Conservation (phyloP, 2,329 filamentous ascomycete species). For the Pseudohalonectria lignicola region DNA sequence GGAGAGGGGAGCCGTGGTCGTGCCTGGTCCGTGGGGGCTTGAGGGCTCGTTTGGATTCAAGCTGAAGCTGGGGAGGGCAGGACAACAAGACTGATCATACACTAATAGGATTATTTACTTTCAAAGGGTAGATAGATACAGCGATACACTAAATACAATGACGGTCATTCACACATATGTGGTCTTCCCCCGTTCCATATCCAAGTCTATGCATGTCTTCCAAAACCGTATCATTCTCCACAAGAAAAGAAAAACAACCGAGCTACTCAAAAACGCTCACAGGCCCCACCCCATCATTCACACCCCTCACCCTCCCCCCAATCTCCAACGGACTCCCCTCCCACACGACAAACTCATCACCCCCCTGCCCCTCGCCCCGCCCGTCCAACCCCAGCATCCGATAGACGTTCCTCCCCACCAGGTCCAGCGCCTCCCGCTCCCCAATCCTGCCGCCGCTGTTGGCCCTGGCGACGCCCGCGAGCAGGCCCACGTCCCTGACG, state of each 20-base stretch:
- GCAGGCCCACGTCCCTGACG: slow-evolving; percentile 45
- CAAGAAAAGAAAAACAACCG: too few relatives aligned
- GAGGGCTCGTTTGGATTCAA: background rate
- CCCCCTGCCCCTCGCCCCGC: slow-evolving; percentile 6
- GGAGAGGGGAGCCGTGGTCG: background rate
- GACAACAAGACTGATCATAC: too few relatives aligned
- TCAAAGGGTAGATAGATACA: too few relatives aligned
- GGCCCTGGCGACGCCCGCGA: slow-evolving; percentile 47
- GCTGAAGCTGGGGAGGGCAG: too few relatives aligned
- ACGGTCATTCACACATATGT: too few relatives aligned
- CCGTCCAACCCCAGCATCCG: slow-evolving; percentile 39
- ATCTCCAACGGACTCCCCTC: slow-evolving; percentile 54
- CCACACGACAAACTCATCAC: slow-evolving; percentile 45
- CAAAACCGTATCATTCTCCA: too few relatives aligned
- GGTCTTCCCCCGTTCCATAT: too few relatives aligned
- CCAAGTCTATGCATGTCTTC: too few relatives aligned
- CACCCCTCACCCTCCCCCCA: slow-evolving; percentile 41
- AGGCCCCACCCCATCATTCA: slow-evolving; percentile 30
- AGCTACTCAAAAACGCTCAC: slow-evolving; percentile 21
- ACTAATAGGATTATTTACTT: too few relatives aligned
- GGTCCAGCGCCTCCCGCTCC: slow-evolving; percentile 41
- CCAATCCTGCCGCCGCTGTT: slow-evolving; percentile 45
- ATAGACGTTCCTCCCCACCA: slow-evolving; percentile 47
- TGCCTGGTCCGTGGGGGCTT: background rate
- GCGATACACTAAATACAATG: background rate